Conservation (phyloP, 208 protist genomes). For the Vickermania ingenoplastis region DNA sequence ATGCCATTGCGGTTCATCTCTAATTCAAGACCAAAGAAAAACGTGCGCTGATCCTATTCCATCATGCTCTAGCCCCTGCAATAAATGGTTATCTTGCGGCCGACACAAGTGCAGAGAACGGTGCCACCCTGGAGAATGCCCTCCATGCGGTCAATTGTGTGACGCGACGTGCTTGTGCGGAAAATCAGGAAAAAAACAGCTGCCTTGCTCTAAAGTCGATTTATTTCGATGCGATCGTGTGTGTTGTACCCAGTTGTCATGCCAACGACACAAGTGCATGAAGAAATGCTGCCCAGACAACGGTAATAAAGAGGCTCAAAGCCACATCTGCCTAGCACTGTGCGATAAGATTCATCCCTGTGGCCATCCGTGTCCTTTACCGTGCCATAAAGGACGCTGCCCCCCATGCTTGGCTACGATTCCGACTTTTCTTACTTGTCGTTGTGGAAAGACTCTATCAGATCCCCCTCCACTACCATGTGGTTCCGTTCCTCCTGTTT, state of each 20-base stretch:
- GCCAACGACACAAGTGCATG: neutral
- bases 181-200: neutral
- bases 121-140: neutral
- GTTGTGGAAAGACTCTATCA: neutral
- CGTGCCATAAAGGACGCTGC: slow-evolving; percentile 2
- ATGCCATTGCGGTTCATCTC: neutral
- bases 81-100: slow-evolving; percentile 1
- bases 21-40: neutral
- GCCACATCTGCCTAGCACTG: neutral
- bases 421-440: neutral
- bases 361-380: slow-evolving; percentile 1
- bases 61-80: neutral
- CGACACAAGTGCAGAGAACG: neutral
- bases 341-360: slow-evolving; percentile 4
- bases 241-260: neutral
- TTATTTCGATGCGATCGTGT: neutral
- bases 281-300: neutral
- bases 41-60: slow-evolving; percentile 6
- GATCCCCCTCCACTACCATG: neutral
- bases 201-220: neutral
- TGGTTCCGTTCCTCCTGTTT: neutral
- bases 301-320: neutral
- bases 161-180: neutral
- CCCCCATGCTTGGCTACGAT: slow-evolving; percentile 3
- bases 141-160: neutral